phyloP scores from a whole-genome alignment of 257 asterid species.

The Salvia hispanica region DNA sequence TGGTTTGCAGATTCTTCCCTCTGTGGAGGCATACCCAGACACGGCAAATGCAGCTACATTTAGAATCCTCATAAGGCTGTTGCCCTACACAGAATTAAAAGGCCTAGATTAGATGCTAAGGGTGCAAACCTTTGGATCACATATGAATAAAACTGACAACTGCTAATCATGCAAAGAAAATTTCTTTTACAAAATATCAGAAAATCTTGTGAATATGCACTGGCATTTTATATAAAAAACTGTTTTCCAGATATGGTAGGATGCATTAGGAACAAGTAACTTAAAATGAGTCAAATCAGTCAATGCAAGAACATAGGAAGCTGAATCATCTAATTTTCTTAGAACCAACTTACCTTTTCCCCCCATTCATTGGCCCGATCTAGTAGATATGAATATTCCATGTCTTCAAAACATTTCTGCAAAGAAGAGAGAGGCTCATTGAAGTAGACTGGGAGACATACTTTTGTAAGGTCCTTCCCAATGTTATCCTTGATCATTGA shows the following conservation, averaged over 20 bases:
- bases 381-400: slow-evolving; percentile 87
- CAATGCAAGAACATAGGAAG: slow-evolving; percentile 19
- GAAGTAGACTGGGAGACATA: slow-evolving; percentile 95
- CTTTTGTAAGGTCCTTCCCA: slow-evolving; percentile 96
- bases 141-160: neutral
- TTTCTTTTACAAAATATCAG: neutral
- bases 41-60: slow-evolving; percentile 98
- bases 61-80: slow-evolving; percentile 89
- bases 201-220: neutral
- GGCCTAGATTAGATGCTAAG: slow-evolving; percentile 33
- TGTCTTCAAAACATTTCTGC: slow-evolving; percentile 91
- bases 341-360: slow-evolving; percentile 54
- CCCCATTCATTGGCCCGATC: slow-evolving; percentile 95
- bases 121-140: slow-evolving; percentile 16
- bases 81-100: slow-evolving; percentile 55
- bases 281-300: slow-evolving; percentile 13
- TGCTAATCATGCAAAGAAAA: neutral
- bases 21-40: slow-evolving; percentile 96
- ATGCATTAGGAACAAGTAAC: neutral
- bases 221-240: neutral
- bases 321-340: slow-evolving; percentile 12
- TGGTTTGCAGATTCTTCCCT: slow-evolving; percentile 95
- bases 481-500: slow-evolving; percentile 97
- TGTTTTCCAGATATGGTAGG: neutral
- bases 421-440: slow-evolving; percentile 94